phyloP scores from a whole-genome alignment of 2,329 filamentous ascomycete genomes.

The Dactylellina leptospora region DNA sequence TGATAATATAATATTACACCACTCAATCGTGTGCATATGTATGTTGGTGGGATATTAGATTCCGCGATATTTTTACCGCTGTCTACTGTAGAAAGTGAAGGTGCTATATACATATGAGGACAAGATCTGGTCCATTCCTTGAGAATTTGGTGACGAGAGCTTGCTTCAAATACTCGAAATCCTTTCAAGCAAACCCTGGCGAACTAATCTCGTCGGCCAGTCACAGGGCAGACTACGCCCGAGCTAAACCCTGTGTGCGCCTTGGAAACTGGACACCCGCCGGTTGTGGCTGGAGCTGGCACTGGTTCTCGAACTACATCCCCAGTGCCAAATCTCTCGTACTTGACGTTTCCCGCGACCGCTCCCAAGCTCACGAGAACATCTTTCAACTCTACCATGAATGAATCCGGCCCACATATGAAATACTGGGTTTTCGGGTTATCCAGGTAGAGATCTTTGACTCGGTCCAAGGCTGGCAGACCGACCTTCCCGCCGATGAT shows the following conservation, averaged over 20 bases:
- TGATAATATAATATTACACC: conserved; percentile 47
- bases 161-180: no score
- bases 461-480: conserved; percentile 66
- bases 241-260: not conserved
- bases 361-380: conserved; percentile 69
- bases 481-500: conserved; percentile 69
- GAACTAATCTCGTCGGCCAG: not conserved
- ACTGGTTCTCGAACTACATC: conserved; percentile 58
- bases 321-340: conserved; percentile 75
- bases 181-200: no score
- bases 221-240: conserved; percentile 29
- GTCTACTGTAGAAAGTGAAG: no score
- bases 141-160: no score
- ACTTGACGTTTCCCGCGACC: conserved; percentile 67
- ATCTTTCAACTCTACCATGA: conserved; percentile 71
- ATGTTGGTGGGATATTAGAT: no score
- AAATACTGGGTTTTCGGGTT: conserved; percentile 71
- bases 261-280: conserved; percentile 23
- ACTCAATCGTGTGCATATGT: no score
- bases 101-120: no score
- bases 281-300: not conserved
- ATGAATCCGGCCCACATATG: conserved; percentile 74
- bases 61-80: no score
- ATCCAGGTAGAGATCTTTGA: conserved; percentile 67
- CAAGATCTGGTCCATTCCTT: no score